phyloP scores from a whole-genome alignment of 352 stramenopile species.

The Pythium coloratum region DNA sequence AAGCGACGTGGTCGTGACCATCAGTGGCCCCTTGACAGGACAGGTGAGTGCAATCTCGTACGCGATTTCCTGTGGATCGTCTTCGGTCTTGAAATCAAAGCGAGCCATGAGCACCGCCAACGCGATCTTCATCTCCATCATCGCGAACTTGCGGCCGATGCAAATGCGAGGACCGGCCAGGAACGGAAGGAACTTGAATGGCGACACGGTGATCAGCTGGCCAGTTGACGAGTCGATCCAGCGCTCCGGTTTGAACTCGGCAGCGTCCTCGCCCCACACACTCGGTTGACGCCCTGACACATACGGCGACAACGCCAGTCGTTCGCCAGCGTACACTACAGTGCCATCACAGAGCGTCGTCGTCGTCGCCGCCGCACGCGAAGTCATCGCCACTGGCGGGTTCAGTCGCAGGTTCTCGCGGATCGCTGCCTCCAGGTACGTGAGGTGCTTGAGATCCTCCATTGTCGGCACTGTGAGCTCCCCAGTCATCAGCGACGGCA shows the following conservation, averaged over 20 bases:
- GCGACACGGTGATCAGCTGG: conserved; percentile 23
- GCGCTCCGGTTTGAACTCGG: conserved; percentile 37
- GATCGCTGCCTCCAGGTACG: conserved; percentile 63
- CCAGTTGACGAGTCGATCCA: conserved; percentile 29
- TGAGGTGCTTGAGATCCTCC: conserved; percentile 46
- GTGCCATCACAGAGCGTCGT: conserved; percentile 52
- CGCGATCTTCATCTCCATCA: conserved; percentile 63
- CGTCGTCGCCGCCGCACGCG: conserved; percentile 37
- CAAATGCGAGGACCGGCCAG: conserved; percentile 55
- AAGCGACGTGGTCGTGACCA: conserved; percentile 14
- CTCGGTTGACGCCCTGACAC: conserved; percentile 26
- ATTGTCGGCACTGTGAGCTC: conserved; percentile 31
- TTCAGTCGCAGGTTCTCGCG: conserved; percentile 69
- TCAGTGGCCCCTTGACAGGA: conserved; percentile 38
- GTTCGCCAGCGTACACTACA: conserved; percentile 29
- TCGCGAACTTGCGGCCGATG: conserved; percentile 51
- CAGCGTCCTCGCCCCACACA: conserved; percentile 40
- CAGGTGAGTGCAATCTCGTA: conserved; percentile 52
- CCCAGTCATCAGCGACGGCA: conserved; percentile 19
- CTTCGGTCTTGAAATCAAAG: conserved; percentile 47
- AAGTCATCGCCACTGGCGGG: conserved; percentile 53
- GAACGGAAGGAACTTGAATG: conserved; percentile 45
- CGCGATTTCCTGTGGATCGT: conserved; percentile 43
- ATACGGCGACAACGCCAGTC: conserved; percentile 34
- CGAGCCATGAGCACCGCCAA: conserved; percentile 50